Base-by-base conservation (phyloP, 1,139 yeast genomes). In the Lodderomyces metapsilosis region DNA sequence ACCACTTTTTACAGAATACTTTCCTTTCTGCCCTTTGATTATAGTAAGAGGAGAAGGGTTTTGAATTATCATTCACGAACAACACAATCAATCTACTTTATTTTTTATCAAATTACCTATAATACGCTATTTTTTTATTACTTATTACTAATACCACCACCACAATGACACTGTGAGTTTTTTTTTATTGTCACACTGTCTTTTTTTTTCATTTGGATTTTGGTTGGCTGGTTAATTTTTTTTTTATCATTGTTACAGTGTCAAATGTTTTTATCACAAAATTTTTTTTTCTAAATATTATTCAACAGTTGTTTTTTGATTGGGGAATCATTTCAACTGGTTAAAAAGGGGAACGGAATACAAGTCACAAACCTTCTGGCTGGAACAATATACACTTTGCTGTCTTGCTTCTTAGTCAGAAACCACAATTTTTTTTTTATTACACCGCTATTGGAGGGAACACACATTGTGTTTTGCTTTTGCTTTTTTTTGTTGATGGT, bases 271-370 rank as follows among this genome's bases (percentile, higher is more conserved):
- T 10, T n/a, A n/a, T n/a, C n/a, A n/a, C n/a, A n/a, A n/a, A n/a
- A n/a, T n/a, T n/a, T 24, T 24, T 24, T 25, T 15, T 28, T 28
- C 32, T 28, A 28, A 28, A 28, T 28, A 28, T 28, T 28, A 28
- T 28, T 28, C 32, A 28, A 15, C 18, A 28, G 18, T 28, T 28
- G 32, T 28, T n/a, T n/a, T n/a, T 28, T 28, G 32, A 28, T 28
- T 28, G 32, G 32, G 32, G 32, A 28, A 28, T 28, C 32, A 28
- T 28, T 24, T 28, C 32, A 28, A 28, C 9, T 28, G 32, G 22
- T 5, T 5, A 24, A 24, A 24, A 11, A 28, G 32, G 32, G 32
- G 18, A 28, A 28, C n/a, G 18, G 32, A 28, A 28, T 28, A 28
- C 32, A 28, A 28, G 32, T 28, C 32, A 28, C n/a, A n/a, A n/a